phyloP scores from a whole-genome alignment of 75 land plant genomes.

The Chamaecyparis obtusa region DNA sequence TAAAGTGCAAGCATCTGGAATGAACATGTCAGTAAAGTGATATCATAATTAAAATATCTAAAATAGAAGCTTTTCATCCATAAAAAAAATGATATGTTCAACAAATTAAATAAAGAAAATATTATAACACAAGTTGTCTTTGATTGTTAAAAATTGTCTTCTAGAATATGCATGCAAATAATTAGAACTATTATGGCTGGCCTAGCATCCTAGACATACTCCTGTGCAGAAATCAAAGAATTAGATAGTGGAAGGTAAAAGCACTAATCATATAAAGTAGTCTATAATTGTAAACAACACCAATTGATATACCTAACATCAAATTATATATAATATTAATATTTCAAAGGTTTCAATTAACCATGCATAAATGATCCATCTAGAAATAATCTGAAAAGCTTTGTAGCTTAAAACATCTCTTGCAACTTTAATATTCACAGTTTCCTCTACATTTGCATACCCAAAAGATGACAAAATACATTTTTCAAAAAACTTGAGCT shows the following conservation, averaged over 20 bases:
- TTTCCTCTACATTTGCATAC: neutral
- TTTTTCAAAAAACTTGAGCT: neutral
- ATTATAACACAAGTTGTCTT: neutral
- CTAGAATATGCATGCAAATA: neutral
- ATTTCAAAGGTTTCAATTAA: neutral
- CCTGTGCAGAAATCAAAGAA: neutral
- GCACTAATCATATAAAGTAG: neutral
- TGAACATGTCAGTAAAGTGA: neutral
- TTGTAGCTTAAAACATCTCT: neutral
- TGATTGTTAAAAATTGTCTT: neutral
- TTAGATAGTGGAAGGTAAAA: neutral
- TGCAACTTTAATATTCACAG: neutral
- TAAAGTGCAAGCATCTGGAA: neutral
- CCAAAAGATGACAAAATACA: neutral
- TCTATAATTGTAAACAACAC: neutral
- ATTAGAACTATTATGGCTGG: neutral
- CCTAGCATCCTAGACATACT: neutral
- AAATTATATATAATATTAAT: neutral
- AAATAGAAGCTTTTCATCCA: neutral
- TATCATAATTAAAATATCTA: neutral
- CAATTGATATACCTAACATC: neutral
- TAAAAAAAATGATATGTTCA: neutral
- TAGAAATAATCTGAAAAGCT: neutral
- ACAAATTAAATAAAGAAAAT: neutral
- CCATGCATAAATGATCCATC: neutral